Percentiles rank a stretch among this genome's conserved stretches.
These are phyloP conservation scores for Chondrus crispus DNA, from an alignment of 23 red algal species.

Conservation along the genomic window DNA sequence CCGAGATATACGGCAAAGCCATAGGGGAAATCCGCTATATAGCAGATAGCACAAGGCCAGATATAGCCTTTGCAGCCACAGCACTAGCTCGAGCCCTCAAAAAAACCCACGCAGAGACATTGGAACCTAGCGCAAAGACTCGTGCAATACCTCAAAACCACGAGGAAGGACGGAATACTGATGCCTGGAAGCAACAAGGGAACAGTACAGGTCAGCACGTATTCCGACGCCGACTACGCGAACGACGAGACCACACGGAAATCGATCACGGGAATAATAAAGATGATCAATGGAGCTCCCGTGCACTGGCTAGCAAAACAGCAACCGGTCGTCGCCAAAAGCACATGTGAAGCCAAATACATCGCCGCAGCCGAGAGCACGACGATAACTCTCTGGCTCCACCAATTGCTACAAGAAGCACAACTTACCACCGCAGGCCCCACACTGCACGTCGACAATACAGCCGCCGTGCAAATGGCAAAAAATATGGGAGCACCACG, in stretches of 20 bases:
- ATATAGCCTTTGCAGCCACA: not conserved
- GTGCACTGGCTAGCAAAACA: not conserved
- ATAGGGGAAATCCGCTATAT: not conserved
- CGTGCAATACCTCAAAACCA: not conserved
- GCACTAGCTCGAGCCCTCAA: not conserved
- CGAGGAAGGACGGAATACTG: too few species aligned
- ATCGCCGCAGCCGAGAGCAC: not conserved
- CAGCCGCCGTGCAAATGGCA: too few species aligned
- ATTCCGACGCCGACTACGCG: not conserved
- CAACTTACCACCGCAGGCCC: too few species aligned
- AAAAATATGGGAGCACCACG: too few species aligned
- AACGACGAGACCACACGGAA: not conserved
- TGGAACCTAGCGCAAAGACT: not conserved
- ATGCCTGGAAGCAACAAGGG: too few species aligned
- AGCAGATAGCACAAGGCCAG: not conserved
- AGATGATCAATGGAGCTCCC: not conserved
- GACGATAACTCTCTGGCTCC: not conserved
- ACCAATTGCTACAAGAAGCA: too few species aligned
- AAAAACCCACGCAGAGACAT: not conserved
- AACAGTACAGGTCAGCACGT: not conserved
- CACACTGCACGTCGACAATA: too few species aligned
- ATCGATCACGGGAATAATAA: not conserved
- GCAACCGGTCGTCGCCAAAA: not conserved
- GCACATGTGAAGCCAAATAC: not conserved
- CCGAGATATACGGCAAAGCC: not conserved